Base-by-base conservation (phyloP, 1,284 basidiomycete species). In the Rhodofomes roseus region DNA sequence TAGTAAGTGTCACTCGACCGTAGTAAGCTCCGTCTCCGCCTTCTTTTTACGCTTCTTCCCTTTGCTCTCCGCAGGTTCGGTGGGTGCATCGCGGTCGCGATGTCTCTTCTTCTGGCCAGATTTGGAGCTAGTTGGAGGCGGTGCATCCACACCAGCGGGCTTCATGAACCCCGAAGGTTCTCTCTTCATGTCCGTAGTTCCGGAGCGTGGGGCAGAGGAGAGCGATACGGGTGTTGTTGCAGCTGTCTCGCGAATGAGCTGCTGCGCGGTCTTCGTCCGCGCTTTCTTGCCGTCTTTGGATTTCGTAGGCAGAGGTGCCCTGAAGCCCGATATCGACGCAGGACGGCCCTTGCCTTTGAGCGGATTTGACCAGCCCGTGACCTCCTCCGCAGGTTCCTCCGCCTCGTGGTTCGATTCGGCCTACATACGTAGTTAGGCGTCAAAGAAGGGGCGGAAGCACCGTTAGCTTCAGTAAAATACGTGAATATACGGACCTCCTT, bases 131-230 rank as follows among this genome's bases (percentile, higher is more conserved):
- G 48, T 41, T n/a, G 58, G 54, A 1, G 54, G 51, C 37, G 83
- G 82, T 31, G 76, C 80, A 62, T 85, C 83, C 22, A 86, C 77
- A 27, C 82, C 83, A 41, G 77, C 74, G 37, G 84, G 84, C 65
- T 83, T 85, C 60, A 84, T 63, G 67, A 85, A 85, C 6, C 66
- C 68, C 31, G 62, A 60, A 54, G 43, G 64, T 29, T 41, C 66
- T 63, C 59, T 74, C 74, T 70, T 81, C 80, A 55, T 71, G 67
- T n/a, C 79, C 80, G 40, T 80, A 78, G 50, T 34, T 4, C 53
- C 29, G 18, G 63, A 60, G 4, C 59, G 48, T 20, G 65, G 66
- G 18, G 59, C 48, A 29, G 43, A 44, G 7, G 43, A 25, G 22
- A 48, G 46, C 25, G 50, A 36, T 25, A 36, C 31, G 14, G 50